phyloP scores from a whole-genome alignment of 305 asterid genomes.

The Fraxinus floribunda region DNA sequence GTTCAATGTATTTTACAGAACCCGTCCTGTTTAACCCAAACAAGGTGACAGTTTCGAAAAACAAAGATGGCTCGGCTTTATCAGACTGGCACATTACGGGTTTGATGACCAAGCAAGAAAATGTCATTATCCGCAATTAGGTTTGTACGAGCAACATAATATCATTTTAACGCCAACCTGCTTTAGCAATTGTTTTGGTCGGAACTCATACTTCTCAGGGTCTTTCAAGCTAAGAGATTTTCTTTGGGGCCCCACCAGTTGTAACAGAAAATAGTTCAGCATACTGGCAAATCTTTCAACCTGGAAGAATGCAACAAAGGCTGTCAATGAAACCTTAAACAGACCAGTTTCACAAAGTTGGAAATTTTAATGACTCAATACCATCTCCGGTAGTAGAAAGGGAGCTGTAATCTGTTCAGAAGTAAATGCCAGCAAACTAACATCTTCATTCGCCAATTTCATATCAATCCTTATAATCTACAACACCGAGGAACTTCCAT shows the following conservation, averaged over 20 bases:
- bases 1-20: not conserved
- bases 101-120: not conserved
- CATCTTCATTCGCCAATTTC: constrained; percentile 97
- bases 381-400: constrained; percentile 93
- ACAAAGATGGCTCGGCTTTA: not conserved
- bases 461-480: constrained; percentile 93
- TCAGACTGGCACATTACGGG: not conserved
- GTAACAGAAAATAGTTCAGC: constrained; percentile 90
- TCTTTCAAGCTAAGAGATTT: constrained; percentile 91
- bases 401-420: constrained; percentile 94
- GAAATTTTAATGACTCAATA: constrained; percentile 28
- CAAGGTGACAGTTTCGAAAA: not conserved
- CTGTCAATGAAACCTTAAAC: not conserved
- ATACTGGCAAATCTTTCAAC: constrained; percentile 98
- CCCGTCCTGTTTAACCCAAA: not conserved
- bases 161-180: constrained; percentile 48
- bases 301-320: constrained; percentile 36
- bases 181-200: constrained; percentile 82
- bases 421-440: constrained; percentile 84
- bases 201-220: constrained; percentile 95
- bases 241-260: constrained; percentile 96
- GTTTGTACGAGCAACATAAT: not conserved
- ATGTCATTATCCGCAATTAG: not conserved
- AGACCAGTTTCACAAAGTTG: constrained; percentile 15
- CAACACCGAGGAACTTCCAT: constrained; percentile 27